Evolutionary conservation across 2,329 filamentous ascomycete species (phyloP), one percentile per base, ranked within the genome.

Genomic region (Fusarium transvaalense): DNA sequence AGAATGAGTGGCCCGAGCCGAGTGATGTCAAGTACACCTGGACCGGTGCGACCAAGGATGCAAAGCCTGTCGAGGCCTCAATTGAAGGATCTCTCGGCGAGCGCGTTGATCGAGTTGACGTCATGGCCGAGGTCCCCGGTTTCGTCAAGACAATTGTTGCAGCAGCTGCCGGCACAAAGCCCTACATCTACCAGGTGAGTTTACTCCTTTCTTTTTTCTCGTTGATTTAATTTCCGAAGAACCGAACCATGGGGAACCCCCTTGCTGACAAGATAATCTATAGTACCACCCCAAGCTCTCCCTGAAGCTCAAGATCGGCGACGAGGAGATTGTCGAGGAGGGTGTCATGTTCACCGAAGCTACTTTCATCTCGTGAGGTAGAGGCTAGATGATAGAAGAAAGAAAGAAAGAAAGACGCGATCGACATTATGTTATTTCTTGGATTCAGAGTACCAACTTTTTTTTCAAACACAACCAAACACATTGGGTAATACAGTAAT

Each of bases 71-170:
- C 45, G 85, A 88, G 58, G 95, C 90, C 10, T 82, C 87, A 27
- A 78, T 97, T 10, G 89, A 92, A 71, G 91, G 90, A 6, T 76
- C 84, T 35, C 83, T 97, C 14, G 92, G 89, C 27, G 82, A 88
- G 52, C 88, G 89, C 50, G 82, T 91, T 32, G 96, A 99, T 80
- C 75, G 77, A 38, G 89, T 99, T 69, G 96, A 99, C 81, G 91
- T 99, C 74, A 97, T 99, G 93, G 93, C 92, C 25, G 94, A 99
- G 80, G 92, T 99, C 35, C 96, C 96, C 5, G 93, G 91, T 31
- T 97, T 99, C 75, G 91, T 99, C 79, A 99, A 99, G 88, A 90
- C 90, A 73, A 93, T 99, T 77, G 94, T 97, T 27, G 92, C 92
- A 42, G 91, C 88, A 69, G 93, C 95, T 14, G 93, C 91, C 5